Percentiles rank a stretch among this genome's conserved stretches.
These are phyloP conservation scores for Trichothecium roseum DNA, from an alignment of 2,329 filamentous ascomycete genomes.

Conservation along the genomic window DNA sequence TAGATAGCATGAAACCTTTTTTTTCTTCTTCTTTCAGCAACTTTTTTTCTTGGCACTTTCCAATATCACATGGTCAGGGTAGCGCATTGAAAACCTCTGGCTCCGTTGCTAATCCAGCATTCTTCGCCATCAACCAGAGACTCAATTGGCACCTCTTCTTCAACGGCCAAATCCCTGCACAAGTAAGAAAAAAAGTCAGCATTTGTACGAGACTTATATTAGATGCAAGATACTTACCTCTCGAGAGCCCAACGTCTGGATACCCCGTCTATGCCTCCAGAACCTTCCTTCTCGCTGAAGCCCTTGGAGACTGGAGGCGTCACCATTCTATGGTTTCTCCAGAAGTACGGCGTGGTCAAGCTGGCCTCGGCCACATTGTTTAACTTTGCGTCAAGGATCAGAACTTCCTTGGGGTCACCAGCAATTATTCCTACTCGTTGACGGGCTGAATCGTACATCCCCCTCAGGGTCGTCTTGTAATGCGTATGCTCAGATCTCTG, in stretches of 20 bases:
- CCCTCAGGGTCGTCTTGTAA: constrained; percentile 73
- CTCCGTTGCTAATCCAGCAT: constrained; percentile 83
- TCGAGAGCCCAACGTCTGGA: constrained; percentile 76
- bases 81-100: constrained; percentile 62
- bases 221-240: constrained; percentile 34
- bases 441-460: constrained; percentile 62
- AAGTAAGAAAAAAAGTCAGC: constrained; percentile 3
- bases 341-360: constrained; percentile 74
- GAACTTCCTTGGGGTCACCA: constrained; percentile 54
- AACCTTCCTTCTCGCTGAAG: constrained; percentile 29
- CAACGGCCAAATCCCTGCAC: constrained; percentile 47
- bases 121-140: constrained; percentile 62
- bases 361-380: constrained; percentile 76
- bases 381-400: constrained; percentile 53
- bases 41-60: not conserved
- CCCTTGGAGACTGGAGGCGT: constrained; percentile 56
- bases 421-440: constrained; percentile 43
- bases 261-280: constrained; percentile 75
- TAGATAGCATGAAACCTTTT: constrained; percentile 8
- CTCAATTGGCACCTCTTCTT: constrained; percentile 48
- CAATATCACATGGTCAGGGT: constrained; percentile 8
- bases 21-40: not conserved
- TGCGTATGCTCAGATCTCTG: constrained; percentile 56
- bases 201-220: not conserved
- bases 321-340: constrained; percentile 61